phyloP scores from a whole-genome alignment of 2,329 filamentous ascomycete genomes.

The Fusarium tricinctum region DNA sequence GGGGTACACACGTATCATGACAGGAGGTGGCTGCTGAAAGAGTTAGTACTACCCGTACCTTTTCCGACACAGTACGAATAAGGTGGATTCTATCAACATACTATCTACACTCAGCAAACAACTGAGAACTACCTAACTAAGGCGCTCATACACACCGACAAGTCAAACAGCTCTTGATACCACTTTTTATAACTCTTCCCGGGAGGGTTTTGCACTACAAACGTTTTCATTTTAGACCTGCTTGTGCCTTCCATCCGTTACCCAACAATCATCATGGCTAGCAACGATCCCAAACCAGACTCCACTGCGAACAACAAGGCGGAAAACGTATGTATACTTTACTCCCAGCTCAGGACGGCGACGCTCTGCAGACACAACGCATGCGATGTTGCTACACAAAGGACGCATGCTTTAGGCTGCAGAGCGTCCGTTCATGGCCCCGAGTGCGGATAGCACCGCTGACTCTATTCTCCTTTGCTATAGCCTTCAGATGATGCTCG shows the following conservation, averaged over 20 bases:
- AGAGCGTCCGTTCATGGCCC: constrained; percentile 9
- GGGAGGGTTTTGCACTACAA: neutral
- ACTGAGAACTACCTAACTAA: constrained; percentile 7
- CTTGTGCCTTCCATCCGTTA: neutral
- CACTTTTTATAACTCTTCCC: neutral
- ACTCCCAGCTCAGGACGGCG: neutral
- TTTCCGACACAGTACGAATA: constrained; percentile 45
- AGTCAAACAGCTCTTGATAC: neutral
- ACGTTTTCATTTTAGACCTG: neutral
- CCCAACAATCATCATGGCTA: constrained; percentile 53
- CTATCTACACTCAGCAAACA: constrained; percentile 30
- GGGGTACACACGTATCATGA: constrained; percentile 41
- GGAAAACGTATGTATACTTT: constrained; percentile 52
- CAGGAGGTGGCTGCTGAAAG: constrained; percentile 28
- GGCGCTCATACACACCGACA: constrained; percentile 15
- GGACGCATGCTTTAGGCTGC: constrained; percentile 2
- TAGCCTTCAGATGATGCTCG: constrained; percentile 63
- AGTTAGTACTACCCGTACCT: constrained; percentile 9
- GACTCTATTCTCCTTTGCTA: constrained; percentile 18
- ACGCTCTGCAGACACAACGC: neutral
- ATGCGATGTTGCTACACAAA: constrained; percentile 20
- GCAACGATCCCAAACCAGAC: constrained; percentile 55
- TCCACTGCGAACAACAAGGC: constrained; percentile 50
- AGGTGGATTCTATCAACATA: constrained; percentile 23
- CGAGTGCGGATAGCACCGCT: constrained; percentile 30